Conservation (phyloP, 2,329 filamentous ascomycete species). For the Samsoniella hepiali region DNA sequence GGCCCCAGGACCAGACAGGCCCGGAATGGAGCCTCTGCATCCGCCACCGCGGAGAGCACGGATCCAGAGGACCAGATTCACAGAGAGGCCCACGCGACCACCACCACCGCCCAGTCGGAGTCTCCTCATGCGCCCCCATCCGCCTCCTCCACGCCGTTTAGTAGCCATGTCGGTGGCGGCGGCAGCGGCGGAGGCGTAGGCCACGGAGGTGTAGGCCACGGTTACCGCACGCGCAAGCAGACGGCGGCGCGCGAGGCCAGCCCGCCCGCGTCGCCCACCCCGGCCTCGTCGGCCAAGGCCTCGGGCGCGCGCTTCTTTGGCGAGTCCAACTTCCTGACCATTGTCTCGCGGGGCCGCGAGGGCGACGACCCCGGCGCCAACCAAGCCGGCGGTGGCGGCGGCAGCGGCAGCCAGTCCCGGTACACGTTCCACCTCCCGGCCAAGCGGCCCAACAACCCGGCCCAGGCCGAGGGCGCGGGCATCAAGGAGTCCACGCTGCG, state of each 20-base stretch:
- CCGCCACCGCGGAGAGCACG: slow-evolving; percentile 8
- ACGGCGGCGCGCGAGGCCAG: slow-evolving; percentile 16
- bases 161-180: not conserved
- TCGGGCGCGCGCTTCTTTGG: slow-evolving; percentile 35
- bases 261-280: slow-evolving; percentile 4
- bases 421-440: slow-evolving; percentile 32
- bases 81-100: not conserved
- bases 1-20: slow-evolving; percentile 10
- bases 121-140: not conserved
- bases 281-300: slow-evolving; percentile 22
- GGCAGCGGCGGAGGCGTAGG: no score
- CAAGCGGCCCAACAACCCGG: slow-evolving; percentile 26
- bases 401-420: slow-evolving; percentile 18
- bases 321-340: slow-evolving; percentile 39
- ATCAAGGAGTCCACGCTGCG: slow-evolving; percentile 47
- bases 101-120: not conserved
- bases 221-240: slow-evolving; percentile 16
- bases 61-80: slow-evolving; percentile 16
- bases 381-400: slow-evolving; percentile 20
- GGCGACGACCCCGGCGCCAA: slow-evolving; percentile 6
- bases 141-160: not conserved
- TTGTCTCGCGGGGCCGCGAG: slow-evolving; percentile 28
- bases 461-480: slow-evolving; percentile 27
- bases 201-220: not conserved
- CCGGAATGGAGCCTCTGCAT: not conserved